phyloP scores from a whole-genome alignment of 495 filamentous ascomycete genomes.

The Aspergillus kassunensis region DNA sequence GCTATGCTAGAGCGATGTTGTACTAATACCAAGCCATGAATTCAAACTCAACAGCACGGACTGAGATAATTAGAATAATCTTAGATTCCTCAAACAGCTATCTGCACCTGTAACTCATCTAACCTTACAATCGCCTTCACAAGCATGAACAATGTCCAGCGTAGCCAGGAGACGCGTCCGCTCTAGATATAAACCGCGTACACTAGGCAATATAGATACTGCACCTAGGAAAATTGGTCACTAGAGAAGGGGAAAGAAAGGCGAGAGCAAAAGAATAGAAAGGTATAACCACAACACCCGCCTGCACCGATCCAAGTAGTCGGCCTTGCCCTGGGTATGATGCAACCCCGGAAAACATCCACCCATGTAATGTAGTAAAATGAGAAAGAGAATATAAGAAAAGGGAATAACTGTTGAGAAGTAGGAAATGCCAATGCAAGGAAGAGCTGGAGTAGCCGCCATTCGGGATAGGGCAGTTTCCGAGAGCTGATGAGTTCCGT shows the following conservation, averaged over 20 bases:
- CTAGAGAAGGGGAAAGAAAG: constrained; percentile 2
- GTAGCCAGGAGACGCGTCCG: background rate
- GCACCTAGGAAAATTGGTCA: constrained; percentile 8
- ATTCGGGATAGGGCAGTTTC: constrained; percentile 1
- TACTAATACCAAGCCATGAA: too few species aligned
- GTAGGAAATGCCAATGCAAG: constrained; percentile 11
- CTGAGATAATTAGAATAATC: constrained; percentile 1
- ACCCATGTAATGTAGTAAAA: constrained; percentile 1
- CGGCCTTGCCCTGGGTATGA: constrained; percentile 16
- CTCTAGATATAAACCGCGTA: constrained; percentile 2
- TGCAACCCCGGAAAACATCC: constrained; percentile 20
- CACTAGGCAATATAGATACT: constrained; percentile 1
- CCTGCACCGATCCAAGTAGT: constrained; percentile 18
- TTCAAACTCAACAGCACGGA: too few species aligned
- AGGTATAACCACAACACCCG: constrained; percentile 6
- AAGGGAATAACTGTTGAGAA: constrained; percentile 8
- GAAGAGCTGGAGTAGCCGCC: background rate
- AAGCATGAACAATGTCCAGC: background rate
- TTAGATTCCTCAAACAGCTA: constrained; percentile 6
- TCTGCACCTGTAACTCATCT: too few species aligned
- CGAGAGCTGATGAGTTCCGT: constrained; percentile 1
- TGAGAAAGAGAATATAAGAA: constrained; percentile 3
- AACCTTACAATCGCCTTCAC: background rate
- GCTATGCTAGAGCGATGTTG: too few species aligned
- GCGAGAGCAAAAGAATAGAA: background rate